Percentiles rank a stretch among this genome's conserved stretches.
These are phyloP conservation scores for Alternaria brassicae DNA, from an alignment of 2,329 filamentous ascomycete species.

Conservation along the genomic window DNA sequence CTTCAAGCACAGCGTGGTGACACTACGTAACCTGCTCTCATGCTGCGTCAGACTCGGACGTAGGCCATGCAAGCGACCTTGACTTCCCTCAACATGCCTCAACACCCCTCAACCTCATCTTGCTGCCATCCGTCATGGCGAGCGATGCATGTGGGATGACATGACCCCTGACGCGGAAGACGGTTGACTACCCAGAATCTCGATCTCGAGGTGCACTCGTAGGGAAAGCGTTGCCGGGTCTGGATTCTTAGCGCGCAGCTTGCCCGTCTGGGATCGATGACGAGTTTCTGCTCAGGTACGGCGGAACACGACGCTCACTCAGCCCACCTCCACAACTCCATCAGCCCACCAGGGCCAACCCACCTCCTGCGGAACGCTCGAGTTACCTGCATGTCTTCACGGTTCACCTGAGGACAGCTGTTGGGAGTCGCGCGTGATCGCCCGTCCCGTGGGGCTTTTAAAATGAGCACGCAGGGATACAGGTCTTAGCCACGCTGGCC, in stretches of 20 bases:
- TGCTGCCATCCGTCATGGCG: background rate
- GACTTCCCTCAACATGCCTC: background rate
- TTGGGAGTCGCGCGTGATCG: slow-evolving; percentile 9
- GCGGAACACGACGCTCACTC: slow-evolving; percentile 15
- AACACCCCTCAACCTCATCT: too few species aligned
- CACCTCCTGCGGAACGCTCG: slow-evolving; percentile 9
- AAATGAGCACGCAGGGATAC: slow-evolving; percentile 24
- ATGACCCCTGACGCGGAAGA: slow-evolving; percentile 1
- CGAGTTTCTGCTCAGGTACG: slow-evolving; percentile 8
- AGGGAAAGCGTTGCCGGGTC: slow-evolving; percentile 8
- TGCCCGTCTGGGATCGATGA: slow-evolving; percentile 6
- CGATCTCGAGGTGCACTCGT: slow-evolving; percentile 1
- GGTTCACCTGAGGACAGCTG: slow-evolving; percentile 8
- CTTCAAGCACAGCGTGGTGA: background rate
- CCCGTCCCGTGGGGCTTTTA: slow-evolving; percentile 9
- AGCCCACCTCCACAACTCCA: slow-evolving; percentile 15
- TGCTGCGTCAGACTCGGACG: background rate
- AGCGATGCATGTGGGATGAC: slow-evolving; percentile 5
- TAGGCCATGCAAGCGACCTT: background rate
- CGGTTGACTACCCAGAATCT: background rate
- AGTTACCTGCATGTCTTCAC: slow-evolving; percentile 3
- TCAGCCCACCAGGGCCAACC: slow-evolving; percentile 19
- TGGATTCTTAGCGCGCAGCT: slow-evolving; percentile 7
- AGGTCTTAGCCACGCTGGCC: slow-evolving; percentile 25
- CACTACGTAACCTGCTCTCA: background rate